phyloP scores from a whole-genome alignment of 148 eudicot genomes.

The Rhododendron griersonianum region DNA sequence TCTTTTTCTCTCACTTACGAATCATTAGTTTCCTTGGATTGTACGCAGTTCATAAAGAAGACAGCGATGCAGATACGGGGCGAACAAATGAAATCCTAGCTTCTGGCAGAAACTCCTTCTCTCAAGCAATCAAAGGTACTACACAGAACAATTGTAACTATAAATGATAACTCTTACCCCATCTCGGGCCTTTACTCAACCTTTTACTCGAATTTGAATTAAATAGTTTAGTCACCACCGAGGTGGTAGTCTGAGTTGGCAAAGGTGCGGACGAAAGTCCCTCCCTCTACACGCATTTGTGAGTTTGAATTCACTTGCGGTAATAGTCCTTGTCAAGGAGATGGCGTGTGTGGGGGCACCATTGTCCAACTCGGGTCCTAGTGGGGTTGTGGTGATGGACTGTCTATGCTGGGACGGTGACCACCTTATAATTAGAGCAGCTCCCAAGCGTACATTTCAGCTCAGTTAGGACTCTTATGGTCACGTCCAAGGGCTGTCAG shows the following conservation, averaged over 20 bases:
- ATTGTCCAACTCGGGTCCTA: neutral
- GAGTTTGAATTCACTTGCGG: neutral
- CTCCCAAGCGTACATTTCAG: neutral
- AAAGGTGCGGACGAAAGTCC: neutral
- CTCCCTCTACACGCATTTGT: neutral
- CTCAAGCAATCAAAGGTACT: slow-evolving; percentile 74
- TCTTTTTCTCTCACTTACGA: neutral
- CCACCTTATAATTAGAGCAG: neutral
- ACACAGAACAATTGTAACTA: neutral
- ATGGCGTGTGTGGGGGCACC: neutral
- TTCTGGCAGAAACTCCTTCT: slow-evolving; percentile 73
- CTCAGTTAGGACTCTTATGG: neutral
- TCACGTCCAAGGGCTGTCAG: neutral
- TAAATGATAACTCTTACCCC: neutral
- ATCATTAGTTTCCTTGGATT: neutral
- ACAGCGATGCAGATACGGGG: slow-evolving; percentile 38
- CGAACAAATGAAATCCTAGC: slow-evolving; percentile 38
- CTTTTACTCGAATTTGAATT: neutral
- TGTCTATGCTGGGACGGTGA: neutral
- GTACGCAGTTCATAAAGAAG: slow-evolving; percentile 42
- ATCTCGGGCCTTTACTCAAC: neutral
- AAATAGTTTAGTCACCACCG: neutral
- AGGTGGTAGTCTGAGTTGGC: neutral
- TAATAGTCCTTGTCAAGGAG: neutral
- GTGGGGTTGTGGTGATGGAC: neutral